Evolutionary conservation across 192 early-diverging fungal genomes (phyloP).

Genomic region (Backusella morwellensis): DNA sequence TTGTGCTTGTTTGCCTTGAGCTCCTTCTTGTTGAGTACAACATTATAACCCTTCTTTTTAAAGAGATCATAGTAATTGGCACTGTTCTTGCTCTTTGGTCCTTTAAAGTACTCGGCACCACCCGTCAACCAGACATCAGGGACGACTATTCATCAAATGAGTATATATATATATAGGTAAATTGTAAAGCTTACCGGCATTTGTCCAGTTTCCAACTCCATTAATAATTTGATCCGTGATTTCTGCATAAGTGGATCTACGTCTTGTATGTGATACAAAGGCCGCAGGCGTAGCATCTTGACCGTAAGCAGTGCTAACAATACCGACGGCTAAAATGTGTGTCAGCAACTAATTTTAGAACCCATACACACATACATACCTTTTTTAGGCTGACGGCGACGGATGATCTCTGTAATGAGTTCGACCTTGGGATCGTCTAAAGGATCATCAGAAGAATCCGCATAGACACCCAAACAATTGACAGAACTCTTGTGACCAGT

Average conservation of each 20-base stretch:
- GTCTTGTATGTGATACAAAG: conserved; percentile 57
- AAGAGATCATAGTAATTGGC: conserved; percentile 52
- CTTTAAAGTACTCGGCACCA: conserved; percentile 58
- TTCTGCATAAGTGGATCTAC: conserved; percentile 47
- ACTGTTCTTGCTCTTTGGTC: conserved; percentile 40
- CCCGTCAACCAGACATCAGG: conserved; percentile 66
- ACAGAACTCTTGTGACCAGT: conserved; percentile 59
- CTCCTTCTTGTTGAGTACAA: conserved; percentile 45
- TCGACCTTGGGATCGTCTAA: conserved; percentile 68
- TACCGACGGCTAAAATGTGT: conserved; percentile 51
- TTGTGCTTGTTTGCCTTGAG: conserved; percentile 48
- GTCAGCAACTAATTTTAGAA: background rate
- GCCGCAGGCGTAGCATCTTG: conserved; percentile 66
- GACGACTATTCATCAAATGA: conserved; percentile 12
- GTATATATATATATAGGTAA: background rate
- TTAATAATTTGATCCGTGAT: conserved; percentile 60
- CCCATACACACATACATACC: conserved; percentile 15
- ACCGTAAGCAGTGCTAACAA: conserved; percentile 56
- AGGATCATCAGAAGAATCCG: conserved; percentile 53
- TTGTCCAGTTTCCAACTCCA: conserved; percentile 41
- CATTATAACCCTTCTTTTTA: conserved; percentile 53
- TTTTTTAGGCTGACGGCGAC: conserved; percentile 53
- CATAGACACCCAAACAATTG: conserved; percentile 58
- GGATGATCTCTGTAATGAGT: conserved; percentile 56
- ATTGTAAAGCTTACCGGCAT: conserved; percentile 26